phyloP scores from a whole-genome alignment of 2,329 filamentous ascomycete genomes.

The Phoma sp. region DNA sequence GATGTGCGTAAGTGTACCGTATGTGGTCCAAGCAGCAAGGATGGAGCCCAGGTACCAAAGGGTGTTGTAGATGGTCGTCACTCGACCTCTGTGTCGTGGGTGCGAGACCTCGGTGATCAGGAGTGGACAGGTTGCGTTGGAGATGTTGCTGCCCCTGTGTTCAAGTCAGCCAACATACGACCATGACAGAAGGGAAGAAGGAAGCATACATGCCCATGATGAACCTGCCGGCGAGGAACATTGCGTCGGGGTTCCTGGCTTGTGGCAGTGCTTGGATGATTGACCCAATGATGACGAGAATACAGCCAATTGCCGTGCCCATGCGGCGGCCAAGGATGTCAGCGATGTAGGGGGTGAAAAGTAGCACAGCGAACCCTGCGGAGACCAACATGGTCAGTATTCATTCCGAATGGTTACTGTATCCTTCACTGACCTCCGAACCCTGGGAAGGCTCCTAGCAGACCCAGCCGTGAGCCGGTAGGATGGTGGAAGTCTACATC shows the following conservation, averaged over 20 bases:
- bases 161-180: background rate
- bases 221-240: conserved; percentile 56
- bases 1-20: conserved; percentile 20
- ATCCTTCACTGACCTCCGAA: conserved; percentile 40
- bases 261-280: conserved; percentile 56
- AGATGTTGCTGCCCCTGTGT: conserved; percentile 57
- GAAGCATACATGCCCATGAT: conserved; percentile 37
- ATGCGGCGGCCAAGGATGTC: conserved; percentile 54
- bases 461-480: conserved; percentile 54
- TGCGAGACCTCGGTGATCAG: conserved; percentile 65
- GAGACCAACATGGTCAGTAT: background rate
- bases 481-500: conserved; percentile 52
- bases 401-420: background rate
- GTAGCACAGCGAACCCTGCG: conserved; percentile 53
- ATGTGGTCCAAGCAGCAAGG: conserved; percentile 24
- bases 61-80: conserved; percentile 61
- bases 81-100: conserved; percentile 63
- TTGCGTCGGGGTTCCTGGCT: conserved; percentile 46
- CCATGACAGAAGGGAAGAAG: too few relatives aligned
- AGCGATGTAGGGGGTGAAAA: conserved; percentile 44
- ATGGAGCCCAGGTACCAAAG: conserved; percentile 40
- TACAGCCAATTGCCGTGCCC: conserved; percentile 61
- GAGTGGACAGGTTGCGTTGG: conserved; percentile 59
- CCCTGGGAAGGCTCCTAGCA: conserved; percentile 55
- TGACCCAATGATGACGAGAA: conserved; percentile 58